Evolutionary conservation across 2,329 filamentous ascomycete species (phyloP).

Genomic region (Byssoonygena ceratinophila): DNA sequence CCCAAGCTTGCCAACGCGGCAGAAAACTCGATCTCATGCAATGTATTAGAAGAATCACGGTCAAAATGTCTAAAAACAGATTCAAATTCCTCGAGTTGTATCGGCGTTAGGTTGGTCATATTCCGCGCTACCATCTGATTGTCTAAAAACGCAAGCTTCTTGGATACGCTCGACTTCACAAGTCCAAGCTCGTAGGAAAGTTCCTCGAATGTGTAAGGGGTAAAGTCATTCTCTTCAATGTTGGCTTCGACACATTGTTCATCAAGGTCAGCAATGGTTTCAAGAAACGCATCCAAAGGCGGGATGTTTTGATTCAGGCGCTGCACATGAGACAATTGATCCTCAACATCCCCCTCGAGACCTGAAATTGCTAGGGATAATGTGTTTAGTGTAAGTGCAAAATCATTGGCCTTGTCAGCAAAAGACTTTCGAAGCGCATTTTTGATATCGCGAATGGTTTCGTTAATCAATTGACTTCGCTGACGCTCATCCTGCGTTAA

Average conservation of each 20-base stretch:
- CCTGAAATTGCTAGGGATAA: constrained; percentile 90
- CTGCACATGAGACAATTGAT: constrained; percentile 79
- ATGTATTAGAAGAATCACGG: constrained; percentile 76
- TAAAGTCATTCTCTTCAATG: constrained; percentile 98
- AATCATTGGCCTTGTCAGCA: constrained; percentile 96
- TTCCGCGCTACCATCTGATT: constrained; percentile 97
- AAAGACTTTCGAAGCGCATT: constrained; percentile 86
- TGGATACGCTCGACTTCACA: constrained; percentile 83
- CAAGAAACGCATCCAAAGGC: constrained; percentile 82
- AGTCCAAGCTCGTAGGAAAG: constrained; percentile 85
- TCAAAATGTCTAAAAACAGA: constrained; percentile 98
- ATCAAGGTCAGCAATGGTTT: constrained; percentile 76
- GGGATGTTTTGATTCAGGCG: constrained; percentile 74
- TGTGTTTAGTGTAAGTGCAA: constrained; percentile 87
- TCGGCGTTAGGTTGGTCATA: constrained; percentile 98
- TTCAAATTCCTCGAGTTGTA: constrained; percentile 97
- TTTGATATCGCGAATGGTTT: constrained; percentile 97
- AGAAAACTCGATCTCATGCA: constrained; percentile 90
- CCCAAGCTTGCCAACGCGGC: constrained; percentile 90
- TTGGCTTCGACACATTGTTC: constrained; percentile 89
- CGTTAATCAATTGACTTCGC: constrained; percentile 88
- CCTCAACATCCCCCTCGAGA: constrained; percentile 93
- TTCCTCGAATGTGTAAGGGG: constrained; percentile 98
- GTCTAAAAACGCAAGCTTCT: constrained; percentile 92
- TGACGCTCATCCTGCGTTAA: constrained; percentile 76